These are phyloP conservation scores for Heimioporus sp. DNA, from an alignment of 768 basidiomycete genomes.

Conservation along the genomic window DNA sequence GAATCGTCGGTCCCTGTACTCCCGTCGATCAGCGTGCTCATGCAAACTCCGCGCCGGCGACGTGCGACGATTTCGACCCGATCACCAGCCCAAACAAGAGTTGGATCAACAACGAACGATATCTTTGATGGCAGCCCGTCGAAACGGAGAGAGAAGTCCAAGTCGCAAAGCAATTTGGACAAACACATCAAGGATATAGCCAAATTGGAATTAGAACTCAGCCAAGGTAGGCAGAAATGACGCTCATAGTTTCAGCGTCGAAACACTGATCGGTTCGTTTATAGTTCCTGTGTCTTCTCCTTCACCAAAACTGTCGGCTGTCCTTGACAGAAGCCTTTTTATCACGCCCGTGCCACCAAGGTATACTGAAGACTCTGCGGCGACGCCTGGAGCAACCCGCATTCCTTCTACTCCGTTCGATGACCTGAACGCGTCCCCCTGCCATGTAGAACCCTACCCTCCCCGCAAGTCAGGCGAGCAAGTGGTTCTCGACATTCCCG, in stretches of 20 bases:
- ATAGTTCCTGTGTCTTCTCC: constrained; percentile 36
- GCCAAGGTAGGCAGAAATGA: constrained; percentile 46
- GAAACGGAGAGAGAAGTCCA: constrained; percentile 64
- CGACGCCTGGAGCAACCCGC: constrained; percentile 19
- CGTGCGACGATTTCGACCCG: constrained; percentile 69
- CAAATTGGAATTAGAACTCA: constrained; percentile 62
- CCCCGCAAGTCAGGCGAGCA: constrained; percentile 39
- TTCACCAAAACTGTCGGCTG: constrained; percentile 58
- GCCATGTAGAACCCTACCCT: constrained; percentile 65
- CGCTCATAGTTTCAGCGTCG: neutral
- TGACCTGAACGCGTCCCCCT: constrained; percentile 60
- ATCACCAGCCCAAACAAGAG: constrained; percentile 46
- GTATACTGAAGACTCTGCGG: constrained; percentile 37
- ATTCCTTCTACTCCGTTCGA: constrained; percentile 20
- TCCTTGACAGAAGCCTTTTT: constrained; percentile 69
- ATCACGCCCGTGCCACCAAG: constrained; percentile 46
- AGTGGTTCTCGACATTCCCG: constrained; percentile 48
- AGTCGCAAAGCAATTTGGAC: constrained; percentile 62
- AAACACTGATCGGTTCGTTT: constrained; percentile 4
- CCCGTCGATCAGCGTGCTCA: constrained; percentile 17
- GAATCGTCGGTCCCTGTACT: constrained; percentile 21
- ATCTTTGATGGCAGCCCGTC: constrained; percentile 53
- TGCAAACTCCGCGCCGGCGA: constrained; percentile 37
- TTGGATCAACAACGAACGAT: constrained; percentile 21
- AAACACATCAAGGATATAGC: constrained; percentile 67